Evolutionary conservation across 352 stramenopile species (phyloP), one percentile per base, ranked within the genome.

Genomic region (Thalassiosira pacifica): DNA sequence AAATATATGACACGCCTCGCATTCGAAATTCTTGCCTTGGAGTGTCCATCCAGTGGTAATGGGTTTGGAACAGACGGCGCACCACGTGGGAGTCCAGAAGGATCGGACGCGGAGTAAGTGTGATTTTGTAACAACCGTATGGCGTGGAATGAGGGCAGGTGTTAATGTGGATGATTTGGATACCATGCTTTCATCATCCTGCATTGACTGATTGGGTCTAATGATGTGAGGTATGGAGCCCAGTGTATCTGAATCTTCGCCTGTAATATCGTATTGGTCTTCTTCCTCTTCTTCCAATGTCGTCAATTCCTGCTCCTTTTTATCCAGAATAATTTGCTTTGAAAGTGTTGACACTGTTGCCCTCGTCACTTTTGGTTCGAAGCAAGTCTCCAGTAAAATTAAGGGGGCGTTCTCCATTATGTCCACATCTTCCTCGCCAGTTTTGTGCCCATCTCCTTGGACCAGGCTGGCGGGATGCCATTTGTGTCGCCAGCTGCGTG

Each of bases 1-100:
- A 70, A 90, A 87, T 24, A 95, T 85, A 45, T 83, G 67, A 76
- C 92, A 95, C 9, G 73, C 83, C 76, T 95, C 92, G 63, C 92
- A 95, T 75, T 87, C 85, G 84, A 90, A 95, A 76, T 78, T 83
- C 27, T 45, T 83, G 2, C 69, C 67, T 60, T 90, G 79, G 34
- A 88, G 65, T 76, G 8, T 40, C 61, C 29, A 53, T 10, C 87
- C 82, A 86, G 75, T 83, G 26, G 74, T 82, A 26, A 94, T 84
- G 8, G 84, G 18, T 52, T 83, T 89, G 6, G 78, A 88, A 84
- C 90, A 94, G 0, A 93, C 81, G 13, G 76, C 59, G 76, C 90
- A 94, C 68, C 69, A 86, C 26, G 79, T 68, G n/a, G 90, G 89
- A 40, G 80, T 63, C 83, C 83, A 93, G 83, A 91, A 93, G 1